phyloP scores from a whole-genome alignment of 306 rosid genomes.

The Sindora glabra region DNA sequence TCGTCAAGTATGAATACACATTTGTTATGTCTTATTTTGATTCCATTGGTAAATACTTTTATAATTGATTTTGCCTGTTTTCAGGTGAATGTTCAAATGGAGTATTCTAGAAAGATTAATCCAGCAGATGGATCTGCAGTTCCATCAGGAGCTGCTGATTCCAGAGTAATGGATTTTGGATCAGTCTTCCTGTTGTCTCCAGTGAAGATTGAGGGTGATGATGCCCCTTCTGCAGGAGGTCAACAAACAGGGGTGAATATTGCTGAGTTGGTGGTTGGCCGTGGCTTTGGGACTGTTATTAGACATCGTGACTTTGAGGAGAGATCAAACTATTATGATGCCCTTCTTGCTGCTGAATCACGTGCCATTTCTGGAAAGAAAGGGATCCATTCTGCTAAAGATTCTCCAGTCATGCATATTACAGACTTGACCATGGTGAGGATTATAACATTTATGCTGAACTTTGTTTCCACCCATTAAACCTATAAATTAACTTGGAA shows the following conservation, averaged over 20 bases:
- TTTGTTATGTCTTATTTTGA: conserved; percentile 4
- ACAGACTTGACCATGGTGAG: conserved; percentile 81
- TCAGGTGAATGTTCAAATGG: conserved; percentile 95
- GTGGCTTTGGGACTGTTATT: conserved; percentile 91
- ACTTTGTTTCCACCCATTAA: not conserved
- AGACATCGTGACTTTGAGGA: conserved; percentile 98
- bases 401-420: conserved; percentile 93
- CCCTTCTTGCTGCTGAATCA: conserved; percentile 91
- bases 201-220: conserved; percentile 64
- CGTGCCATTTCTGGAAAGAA: conserved; percentile 76
- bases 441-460: not conserved
- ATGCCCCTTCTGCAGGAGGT: conserved; percentile 38
- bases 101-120: conserved; percentile 76
- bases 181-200: conserved; percentile 61
- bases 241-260: conserved; percentile 65
- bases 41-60: conserved; percentile 1
- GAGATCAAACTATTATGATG: conserved; percentile 87
- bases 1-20: conserved; percentile 56
- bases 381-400: conserved; percentile 90
- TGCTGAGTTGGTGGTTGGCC: conserved; percentile 64
- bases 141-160: conserved; percentile 56
- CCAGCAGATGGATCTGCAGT: conserved; percentile 47
- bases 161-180: conserved; percentile 95
- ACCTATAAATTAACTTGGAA: not conserved
- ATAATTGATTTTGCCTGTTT: conserved; percentile 9